These are phyloP conservation scores for Trametes meyenii DNA, from an alignment of 768 basidiomycete species.

Conservation along the genomic window DNA sequence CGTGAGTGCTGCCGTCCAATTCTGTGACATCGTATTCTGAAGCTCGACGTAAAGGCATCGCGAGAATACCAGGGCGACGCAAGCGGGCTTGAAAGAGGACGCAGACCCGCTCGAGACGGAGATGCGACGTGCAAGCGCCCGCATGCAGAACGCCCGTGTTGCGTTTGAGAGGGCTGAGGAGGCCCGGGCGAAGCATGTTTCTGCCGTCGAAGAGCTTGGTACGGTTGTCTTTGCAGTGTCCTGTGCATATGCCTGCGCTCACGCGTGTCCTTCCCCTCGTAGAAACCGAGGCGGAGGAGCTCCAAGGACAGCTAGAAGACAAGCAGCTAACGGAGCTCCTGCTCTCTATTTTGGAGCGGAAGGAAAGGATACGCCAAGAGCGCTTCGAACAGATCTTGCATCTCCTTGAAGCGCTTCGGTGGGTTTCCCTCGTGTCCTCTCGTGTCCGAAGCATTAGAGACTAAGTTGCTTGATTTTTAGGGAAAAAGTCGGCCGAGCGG, in stretches of 20 bases:
- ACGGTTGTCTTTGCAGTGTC: too few relatives aligned
- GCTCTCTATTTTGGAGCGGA: constrained; percentile 17
- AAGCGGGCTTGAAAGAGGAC: too few relatives aligned
- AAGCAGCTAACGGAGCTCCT: constrained; percentile 6
- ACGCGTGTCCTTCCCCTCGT: too few relatives aligned
- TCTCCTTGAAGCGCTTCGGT: constrained; percentile 14
- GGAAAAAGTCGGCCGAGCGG: background rate
- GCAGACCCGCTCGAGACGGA: too few relatives aligned
- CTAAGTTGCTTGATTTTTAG: background rate
- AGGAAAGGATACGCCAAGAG: constrained; percentile 16
- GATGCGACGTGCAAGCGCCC: too few relatives aligned
- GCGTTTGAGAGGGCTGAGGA: too few relatives aligned
- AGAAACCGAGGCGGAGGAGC: background rate
- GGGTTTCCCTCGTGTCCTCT: background rate
- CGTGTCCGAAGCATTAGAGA: background rate
- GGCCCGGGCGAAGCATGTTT: too few relatives aligned
- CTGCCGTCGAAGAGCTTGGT: too few relatives aligned
- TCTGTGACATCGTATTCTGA: too few relatives aligned
- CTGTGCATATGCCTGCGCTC: too few relatives aligned
- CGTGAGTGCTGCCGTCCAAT: constrained; percentile 1
- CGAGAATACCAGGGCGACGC: background rate
- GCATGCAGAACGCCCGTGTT: too few relatives aligned
- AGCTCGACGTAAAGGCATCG: constrained; percentile 3
- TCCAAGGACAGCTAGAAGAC: constrained; percentile 7
- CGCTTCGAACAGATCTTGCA: constrained; percentile 5